Conservation (phyloP, 2,329 filamentous ascomycete species). For the Claviceps sp. region DNA sequence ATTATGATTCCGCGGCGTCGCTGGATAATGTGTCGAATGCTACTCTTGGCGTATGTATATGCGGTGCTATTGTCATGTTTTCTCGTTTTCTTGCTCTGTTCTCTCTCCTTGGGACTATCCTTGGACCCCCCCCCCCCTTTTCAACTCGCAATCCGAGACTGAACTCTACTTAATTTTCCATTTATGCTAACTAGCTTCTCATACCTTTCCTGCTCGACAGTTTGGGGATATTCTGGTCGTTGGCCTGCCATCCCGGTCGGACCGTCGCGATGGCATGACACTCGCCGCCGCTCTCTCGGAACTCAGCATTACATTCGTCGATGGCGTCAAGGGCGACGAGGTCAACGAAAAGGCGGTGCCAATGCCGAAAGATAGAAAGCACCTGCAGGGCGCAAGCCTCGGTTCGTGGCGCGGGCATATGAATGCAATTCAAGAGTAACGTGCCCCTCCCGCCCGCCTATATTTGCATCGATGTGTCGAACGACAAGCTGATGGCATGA, state of each 20-base stretch:
- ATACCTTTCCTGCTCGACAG: conserved; percentile 14
- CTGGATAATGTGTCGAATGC: background rate
- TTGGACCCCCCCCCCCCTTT: no score
- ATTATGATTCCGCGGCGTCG: no score
- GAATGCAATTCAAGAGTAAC: conserved; percentile 21
- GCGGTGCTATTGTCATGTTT: no score
- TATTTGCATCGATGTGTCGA: no score
- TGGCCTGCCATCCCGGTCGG: conserved; percentile 34
- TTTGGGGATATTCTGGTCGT: conserved; percentile 40
- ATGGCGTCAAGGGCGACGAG: conserved; percentile 27
- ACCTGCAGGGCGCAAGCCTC: conserved; percentile 14
- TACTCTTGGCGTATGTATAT: background rate
- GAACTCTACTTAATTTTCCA: no score
- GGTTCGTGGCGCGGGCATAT: conserved; percentile 28
- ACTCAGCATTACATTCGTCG: conserved; percentile 30
- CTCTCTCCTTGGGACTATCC: background rate
- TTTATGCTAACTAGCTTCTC: no score
- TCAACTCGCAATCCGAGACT: no score
- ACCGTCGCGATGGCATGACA: conserved; percentile 36
- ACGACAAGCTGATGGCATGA: no score
- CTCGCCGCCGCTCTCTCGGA: conserved; percentile 32
- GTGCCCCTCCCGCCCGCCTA: no score
- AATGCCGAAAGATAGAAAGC: conserved; percentile 17
- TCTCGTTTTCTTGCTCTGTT: background rate
- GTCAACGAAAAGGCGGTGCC: conserved; percentile 25